Evolutionary conservation across 2,329 filamentous ascomycete species (phyloP), one percentile per base, ranked within the genome.

Genomic region (Diplodia scrobiculata): DNA sequence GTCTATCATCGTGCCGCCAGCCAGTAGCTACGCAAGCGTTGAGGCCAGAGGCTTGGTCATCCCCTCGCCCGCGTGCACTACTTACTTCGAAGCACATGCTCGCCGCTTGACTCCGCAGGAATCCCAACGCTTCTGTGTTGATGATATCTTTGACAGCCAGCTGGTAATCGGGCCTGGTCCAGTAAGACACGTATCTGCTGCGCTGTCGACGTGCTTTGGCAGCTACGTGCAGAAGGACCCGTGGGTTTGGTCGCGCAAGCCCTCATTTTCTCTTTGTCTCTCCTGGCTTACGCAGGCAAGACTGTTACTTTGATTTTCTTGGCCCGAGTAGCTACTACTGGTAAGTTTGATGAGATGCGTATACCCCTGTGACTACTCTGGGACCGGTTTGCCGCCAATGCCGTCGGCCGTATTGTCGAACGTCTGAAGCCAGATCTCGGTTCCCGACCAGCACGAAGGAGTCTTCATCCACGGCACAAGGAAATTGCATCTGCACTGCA

Each of bases 371-470:
- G 36, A 27, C 41, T 62, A 36, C 19, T 62, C 25, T 62, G 58
- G 58, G 58, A 62, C 58, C 58, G 58, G 29, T 19, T 29, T 38
- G 45, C 41, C 41, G 41, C 58, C 58, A 21, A 62, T 27, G 27
- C 41, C 19, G 45, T 25, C 41, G n/a, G 45, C 58, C 45, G 50
- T 32, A 32, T 32, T 5, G 27, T 62, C 38, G 58, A 50, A 62
- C 58, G 58, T 62, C 58, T 62, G 58, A 62, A 62, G 34, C 45
- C 29, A 50, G 27, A 50, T 50, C n/a, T 62, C 19, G 58, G 58
- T 25, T 32, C 58, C 27, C 29, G 41, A 25, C 41, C 10, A 14
- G 29, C 58, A 62, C 58, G 58, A 62, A 62, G 58, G 58, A 29
- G 21, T 27, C 10, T 50, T 36, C 45, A 62, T 50, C 58, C 58